Evolutionary conservation across 1,284 basidiomycete genomes (phyloP).

Genomic region (Microstroma glucosiphilum): DNA sequence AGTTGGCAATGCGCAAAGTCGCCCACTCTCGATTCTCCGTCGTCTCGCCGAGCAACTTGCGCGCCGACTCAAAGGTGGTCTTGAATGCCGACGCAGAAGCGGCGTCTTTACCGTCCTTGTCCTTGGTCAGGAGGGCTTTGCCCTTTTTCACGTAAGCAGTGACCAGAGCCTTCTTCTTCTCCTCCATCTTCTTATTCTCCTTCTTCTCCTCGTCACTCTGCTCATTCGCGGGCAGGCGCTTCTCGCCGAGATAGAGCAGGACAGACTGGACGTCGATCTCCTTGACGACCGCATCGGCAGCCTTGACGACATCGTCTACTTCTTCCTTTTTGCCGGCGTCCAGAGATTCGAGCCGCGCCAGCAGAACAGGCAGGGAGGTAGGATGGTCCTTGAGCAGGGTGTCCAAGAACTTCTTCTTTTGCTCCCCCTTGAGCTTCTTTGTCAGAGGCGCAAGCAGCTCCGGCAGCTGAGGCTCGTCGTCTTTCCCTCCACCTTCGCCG

Average conservation of each 20-base stretch:
- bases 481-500: conserved; percentile 18
- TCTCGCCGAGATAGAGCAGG: conserved; percentile 38
- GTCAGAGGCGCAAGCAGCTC: conserved; percentile 45
- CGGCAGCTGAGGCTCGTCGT: conserved; percentile 21
- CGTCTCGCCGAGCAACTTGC: conserved; percentile 3
- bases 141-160: background rate
- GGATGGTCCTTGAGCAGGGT: conserved; percentile 43
- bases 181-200: conserved; percentile 36
- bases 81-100: background rate
- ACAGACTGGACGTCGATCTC: conserved; percentile 40
- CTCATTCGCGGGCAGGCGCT: conserved; percentile 36
- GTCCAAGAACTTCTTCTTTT: conserved; percentile 42
- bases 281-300: conserved; percentile 35
- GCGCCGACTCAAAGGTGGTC: background rate
- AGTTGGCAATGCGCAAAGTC: background rate
- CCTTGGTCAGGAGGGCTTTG: background rate
- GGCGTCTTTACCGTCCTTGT: background rate
- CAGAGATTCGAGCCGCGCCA: conserved; percentile 40
- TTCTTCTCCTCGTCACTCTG: conserved; percentile 43
- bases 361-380: conserved; percentile 37
- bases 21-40: conserved; percentile 1
- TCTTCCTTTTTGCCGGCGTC: conserved; percentile 20
- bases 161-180: conserved; percentile 39
- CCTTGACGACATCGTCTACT: conserved; percentile 14
- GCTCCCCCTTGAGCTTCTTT: conserved; percentile 46